Percentiles rank a stretch among this genome's conserved stretches.
Conservation (phyloP, 768 basidiomycete species). For the Hericium alpestre region DNA sequence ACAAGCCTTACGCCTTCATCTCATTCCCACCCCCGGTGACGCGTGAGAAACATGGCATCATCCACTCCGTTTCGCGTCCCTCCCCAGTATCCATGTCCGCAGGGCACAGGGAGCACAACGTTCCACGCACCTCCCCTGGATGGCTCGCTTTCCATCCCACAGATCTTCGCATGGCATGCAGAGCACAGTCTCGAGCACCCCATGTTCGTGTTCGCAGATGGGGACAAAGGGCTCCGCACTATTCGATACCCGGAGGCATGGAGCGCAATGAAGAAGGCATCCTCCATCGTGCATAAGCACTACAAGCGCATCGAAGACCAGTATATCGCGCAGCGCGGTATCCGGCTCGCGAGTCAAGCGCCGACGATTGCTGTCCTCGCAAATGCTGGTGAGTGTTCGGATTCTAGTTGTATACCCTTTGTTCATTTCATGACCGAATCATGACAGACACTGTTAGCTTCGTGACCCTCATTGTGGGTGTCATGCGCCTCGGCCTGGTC, state of each 20-base stretch:
- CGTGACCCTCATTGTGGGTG: constrained; percentile 15
- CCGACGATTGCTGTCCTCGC: constrained; percentile 21
- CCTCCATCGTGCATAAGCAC: constrained; percentile 9
- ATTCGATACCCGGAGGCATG: constrained; percentile 19
- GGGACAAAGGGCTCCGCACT: constrained; percentile 7
- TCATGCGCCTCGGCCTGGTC: constrained; percentile 16
- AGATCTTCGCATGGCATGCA: constrained; percentile 27
- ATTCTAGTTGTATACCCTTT: not conserved
- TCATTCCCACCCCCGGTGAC: not conserved
- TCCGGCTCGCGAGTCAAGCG: not conserved
- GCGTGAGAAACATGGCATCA: not conserved
- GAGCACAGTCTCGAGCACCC: constrained; percentile 23
- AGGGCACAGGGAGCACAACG: not conserved
- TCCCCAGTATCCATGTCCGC: not conserved
- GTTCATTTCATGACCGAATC: not conserved
- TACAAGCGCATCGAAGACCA: not conserved
- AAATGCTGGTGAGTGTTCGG: constrained; percentile 12
- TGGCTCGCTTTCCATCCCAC: constrained; percentile 21
- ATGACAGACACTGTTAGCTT: constrained; percentile 7
- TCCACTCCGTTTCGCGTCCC: not conserved
- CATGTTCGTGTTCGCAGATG: constrained; percentile 18
- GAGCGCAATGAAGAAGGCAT: constrained; percentile 19
- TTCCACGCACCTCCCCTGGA: constrained; percentile 25
- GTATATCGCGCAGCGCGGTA: constrained; percentile 2
- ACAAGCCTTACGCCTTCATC: not conserved